Base-by-base conservation (phyloP, 176 grass and related monocot genomes). In the Aegilops umbellulata region DNA sequence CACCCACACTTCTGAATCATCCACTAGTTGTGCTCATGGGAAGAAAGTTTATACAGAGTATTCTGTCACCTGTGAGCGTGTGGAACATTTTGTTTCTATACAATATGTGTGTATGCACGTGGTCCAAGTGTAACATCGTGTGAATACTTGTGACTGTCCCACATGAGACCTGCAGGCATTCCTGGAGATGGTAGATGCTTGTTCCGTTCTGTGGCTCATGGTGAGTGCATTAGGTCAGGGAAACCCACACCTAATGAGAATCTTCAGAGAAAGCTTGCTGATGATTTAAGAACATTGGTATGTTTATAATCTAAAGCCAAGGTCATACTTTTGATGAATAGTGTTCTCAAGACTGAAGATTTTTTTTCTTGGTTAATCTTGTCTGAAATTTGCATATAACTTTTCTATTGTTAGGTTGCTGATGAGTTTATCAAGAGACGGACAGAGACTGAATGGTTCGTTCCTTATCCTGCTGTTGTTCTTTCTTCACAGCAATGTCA, bases 351-450 rank as follows among this genome's bases (percentile, higher is more conserved):
- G 22, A 81, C 41, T 53, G 72, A 60, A 19, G 1, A 41, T 39
- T 25, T 1, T 23, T 29, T 58, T 29, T 22, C 8, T 23, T 80
- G 55, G 60, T 75, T 60, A 68, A 19, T 44, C 42, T 46, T 11
- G 34, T 60, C 23, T 75, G 13, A 35, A 74, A 46, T 17, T 22
- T 2, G 16, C n/a, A 31, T 58, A 39, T 29, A n/a, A 74, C 12
- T 16, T 30, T n/a, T 53, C 8, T 16, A 20, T 68, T 31, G 35
- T 87, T 49, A 95, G 90, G 90, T 95, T 36, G 93, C 93, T 34
- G 88, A 90, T 87, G 93, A 95, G 79, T 92, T 95, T 84, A 66
- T 92, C 47, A 90, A 87, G 80, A 92, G 90, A 51, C 83, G 83
- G 7, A 47, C 74, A 79, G 88, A 90, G 78, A 92, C 87, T 78